A percentile compares a stretch with the other conserved stretches of the same genome.
Conservation (phyloP, 768 basidiomycete genomes). For the Obba rivulosa region DNA sequence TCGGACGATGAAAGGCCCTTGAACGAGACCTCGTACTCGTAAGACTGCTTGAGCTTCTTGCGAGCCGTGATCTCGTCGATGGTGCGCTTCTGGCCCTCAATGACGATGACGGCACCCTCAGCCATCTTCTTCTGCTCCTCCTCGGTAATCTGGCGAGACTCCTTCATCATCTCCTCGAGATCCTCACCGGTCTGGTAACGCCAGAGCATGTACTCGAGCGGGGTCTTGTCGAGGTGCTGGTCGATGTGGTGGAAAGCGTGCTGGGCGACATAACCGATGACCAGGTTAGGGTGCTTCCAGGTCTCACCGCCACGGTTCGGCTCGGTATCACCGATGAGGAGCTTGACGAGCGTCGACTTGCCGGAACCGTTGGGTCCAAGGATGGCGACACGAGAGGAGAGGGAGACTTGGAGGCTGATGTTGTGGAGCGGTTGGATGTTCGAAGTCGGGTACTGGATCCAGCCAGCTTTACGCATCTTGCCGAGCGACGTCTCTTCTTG, state of each 20-base stretch:
- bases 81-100: conserved; percentile 91
- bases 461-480: conserved; percentile 97
- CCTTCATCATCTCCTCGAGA: conserved; percentile 94
- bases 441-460: conserved; percentile 86
- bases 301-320: conserved; percentile 94
- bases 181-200: conserved; percentile 99
- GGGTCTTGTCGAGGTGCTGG: conserved; percentile 96
- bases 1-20: conserved; percentile 93
- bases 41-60: conserved; percentile 99
- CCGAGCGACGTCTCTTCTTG: conserved; percentile 94
- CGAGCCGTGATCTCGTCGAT: conserved; percentile 89
- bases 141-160: conserved; percentile 77
- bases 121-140: conserved; percentile 96
- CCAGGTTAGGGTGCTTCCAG: conserved; percentile 99
- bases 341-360: conserved; percentile 95
- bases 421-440: conserved; percentile 87
- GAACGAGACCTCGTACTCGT: conserved; percentile 97
- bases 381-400: conserved; percentile 96
- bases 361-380: conserved; percentile 99
- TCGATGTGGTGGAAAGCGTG: conserved; percentile 99
- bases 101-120: conserved; percentile 79
- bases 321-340: conserved; percentile 95
- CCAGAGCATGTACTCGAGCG: conserved; percentile 99
- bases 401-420: conserved; percentile 93
- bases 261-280: conserved; percentile 98